phyloP scores from a whole-genome alignment of 257 asterid genomes.

The Solanum virginianum region DNA sequence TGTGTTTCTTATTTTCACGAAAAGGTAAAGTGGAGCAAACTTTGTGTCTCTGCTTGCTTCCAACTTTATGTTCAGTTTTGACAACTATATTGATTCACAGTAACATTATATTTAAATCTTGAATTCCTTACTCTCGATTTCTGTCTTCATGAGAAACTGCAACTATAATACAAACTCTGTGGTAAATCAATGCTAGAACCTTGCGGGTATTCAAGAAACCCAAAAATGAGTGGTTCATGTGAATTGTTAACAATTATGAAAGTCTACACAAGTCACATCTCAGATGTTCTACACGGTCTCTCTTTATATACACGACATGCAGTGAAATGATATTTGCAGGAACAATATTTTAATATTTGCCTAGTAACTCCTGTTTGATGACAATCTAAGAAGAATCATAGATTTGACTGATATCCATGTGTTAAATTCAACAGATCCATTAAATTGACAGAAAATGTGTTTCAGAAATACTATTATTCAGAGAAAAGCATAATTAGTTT shows the following conservation, averaged over 20 bases:
- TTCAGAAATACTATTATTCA: background rate
- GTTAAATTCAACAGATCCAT: background rate
- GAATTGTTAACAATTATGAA: no score
- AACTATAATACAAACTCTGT: no score
- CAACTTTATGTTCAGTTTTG: background rate
- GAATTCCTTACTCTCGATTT: background rate
- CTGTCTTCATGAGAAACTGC: no score
- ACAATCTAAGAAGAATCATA: background rate
- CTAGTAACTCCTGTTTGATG: background rate
- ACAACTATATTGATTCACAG: background rate
- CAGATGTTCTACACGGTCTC: background rate
- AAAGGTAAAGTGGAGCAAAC: background rate
- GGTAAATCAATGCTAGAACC: no score
- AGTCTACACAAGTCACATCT: no score
- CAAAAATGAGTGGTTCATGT: background rate
- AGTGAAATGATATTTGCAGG: background rate
- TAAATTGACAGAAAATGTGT: background rate
- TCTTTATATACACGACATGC: background rate
- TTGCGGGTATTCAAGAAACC: background rate
- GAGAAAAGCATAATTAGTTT: background rate
- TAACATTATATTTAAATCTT: background rate
- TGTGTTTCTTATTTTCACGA: background rate
- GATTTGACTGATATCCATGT: no score
- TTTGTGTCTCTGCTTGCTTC: background rate
- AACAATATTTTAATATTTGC: background rate